Conservation (phyloP, 208 protist genomes). For the Balamuthia mandrillaris region DNA sequence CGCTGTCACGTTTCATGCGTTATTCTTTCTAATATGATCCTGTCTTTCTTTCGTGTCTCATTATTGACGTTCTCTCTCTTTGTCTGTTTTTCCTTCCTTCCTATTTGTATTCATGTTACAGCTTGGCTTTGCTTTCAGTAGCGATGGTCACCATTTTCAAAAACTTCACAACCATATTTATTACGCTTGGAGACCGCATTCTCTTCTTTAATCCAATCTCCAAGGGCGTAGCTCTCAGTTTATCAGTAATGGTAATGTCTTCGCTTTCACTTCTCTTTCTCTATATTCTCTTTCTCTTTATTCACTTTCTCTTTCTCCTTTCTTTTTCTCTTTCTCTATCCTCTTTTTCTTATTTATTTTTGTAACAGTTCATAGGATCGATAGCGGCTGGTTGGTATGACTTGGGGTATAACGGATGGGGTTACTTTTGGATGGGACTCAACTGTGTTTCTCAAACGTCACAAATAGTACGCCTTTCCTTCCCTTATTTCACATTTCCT, state of each 20-base stretch:
- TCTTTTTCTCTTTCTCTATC: not conserved
- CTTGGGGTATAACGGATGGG: not conserved
- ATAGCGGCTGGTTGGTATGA: slow-evolving; percentile 5
- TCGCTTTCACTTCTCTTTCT: too few species aligned
- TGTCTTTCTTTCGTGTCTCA: too few species aligned
- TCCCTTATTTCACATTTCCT: not conserved
- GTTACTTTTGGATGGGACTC: not conserved
- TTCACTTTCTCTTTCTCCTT: too few species aligned
- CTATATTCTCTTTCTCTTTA: too few species aligned
- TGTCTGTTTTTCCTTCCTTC: too few species aligned
- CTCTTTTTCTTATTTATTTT: not conserved
- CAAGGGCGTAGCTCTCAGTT: not conserved
- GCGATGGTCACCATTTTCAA: slow-evolving; percentile 27
- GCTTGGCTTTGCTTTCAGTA: not conserved
- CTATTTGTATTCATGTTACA: not conserved
- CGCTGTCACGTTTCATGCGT: not conserved
- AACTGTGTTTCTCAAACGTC: slow-evolving; percentile 13
- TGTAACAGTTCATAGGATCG: not conserved
- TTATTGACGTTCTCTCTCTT: not conserved
- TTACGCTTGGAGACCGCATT: slow-evolving; percentile 13
- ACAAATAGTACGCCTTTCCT: not conserved
- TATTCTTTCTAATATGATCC: too few species aligned
- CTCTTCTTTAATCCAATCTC: slow-evolving; percentile 24
- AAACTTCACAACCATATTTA: slow-evolving; percentile 17
- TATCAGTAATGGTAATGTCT: not conserved